A percentile compares a stretch with the other conserved stretches of the same genome.
Conservation (phyloP, 78 protist species). For the Chrysochromulina parva region DNA sequence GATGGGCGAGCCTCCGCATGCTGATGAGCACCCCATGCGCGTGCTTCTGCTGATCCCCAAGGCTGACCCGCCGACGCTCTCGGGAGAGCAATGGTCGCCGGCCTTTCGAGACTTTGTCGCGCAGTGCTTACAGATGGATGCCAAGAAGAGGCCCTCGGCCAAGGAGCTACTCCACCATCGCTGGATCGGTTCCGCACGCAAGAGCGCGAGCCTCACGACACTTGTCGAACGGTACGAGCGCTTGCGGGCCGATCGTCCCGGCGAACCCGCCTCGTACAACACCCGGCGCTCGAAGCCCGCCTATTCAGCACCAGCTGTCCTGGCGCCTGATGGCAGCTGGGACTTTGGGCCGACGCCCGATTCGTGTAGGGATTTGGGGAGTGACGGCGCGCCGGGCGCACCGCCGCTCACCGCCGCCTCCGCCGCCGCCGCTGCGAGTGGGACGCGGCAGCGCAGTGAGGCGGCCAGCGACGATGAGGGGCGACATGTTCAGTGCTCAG, state of each 20-base stretch:
- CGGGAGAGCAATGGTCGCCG: conserved; percentile 42
- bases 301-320: not conserved
- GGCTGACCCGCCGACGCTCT: conserved; percentile 46
- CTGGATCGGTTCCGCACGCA: conserved; percentile 49
- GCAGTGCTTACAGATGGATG: conserved; percentile 63
- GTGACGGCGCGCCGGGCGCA: no score
- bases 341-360: no score
- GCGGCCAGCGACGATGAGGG: no score
- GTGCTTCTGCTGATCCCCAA: conserved; percentile 90
- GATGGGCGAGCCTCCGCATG: conserved; percentile 91
- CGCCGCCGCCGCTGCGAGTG: no score
- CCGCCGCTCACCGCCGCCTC: no score
- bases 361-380: no score
- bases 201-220: not conserved
- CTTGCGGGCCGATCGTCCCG: not conserved
- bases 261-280: no score
- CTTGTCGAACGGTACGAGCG: not conserved
- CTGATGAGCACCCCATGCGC: conserved; percentile 88
- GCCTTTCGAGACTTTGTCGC: conserved; percentile 82
- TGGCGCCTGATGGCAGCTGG: no score
- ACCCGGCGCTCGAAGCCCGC: not conserved
- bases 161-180: conserved; percentile 86
- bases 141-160: conserved; percentile 79
- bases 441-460: no score
- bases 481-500: no score